Base-by-base conservation (phyloP, 2,329 filamentous ascomycete genomes). In the Pseudocercospora musae region DNA sequence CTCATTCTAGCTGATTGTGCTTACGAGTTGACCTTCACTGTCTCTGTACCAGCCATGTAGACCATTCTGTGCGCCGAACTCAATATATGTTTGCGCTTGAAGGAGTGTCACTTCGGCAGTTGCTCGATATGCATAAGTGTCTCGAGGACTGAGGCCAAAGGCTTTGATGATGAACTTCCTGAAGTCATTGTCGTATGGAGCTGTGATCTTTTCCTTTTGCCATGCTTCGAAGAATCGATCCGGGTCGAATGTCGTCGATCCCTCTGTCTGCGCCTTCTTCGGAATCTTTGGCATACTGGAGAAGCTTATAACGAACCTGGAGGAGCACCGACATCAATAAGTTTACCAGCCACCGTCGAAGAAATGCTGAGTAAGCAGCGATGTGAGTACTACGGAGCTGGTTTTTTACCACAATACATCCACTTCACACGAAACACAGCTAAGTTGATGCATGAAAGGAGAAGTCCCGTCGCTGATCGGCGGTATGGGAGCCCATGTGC, bases 41-140 rank as follows among this genome's bases (percentile, higher is more conserved):
- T 81, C 78, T 40, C 74, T 70, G 65, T 85, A 85, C 82, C 82
- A 85, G 20, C 73, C 78, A 62, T 83, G 82, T 44, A 85, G 68
- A 1, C 79, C 78, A 59, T 79, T 73, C n/a, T 74, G 70, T 10
- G 75, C 74, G 9, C 82, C 82, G 42, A 76, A 77, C 10, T 78
- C 74, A 53, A 84, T 76, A 20, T 82, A 81, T 57, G 73, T 74
- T 69, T 85, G 81, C 1, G 79, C 81, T 62, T 81, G 78, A 3
- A 76, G 71, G 1, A 85, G 75, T 0, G 80, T 83, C 15, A 84
- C 82, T 61, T 78, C 78, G 5, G 81, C 80, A 11, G 78, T 77
- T 13, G 83, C 82, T 62, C 79, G 78, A 66, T 85, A 85, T 21
- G 78, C 75, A 66, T 84, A 85, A 57, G 73, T 74, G 68, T 84